Conservation (phyloP, 2,329 filamentous ascomycete species). For the Penicillium sp. region DNA sequence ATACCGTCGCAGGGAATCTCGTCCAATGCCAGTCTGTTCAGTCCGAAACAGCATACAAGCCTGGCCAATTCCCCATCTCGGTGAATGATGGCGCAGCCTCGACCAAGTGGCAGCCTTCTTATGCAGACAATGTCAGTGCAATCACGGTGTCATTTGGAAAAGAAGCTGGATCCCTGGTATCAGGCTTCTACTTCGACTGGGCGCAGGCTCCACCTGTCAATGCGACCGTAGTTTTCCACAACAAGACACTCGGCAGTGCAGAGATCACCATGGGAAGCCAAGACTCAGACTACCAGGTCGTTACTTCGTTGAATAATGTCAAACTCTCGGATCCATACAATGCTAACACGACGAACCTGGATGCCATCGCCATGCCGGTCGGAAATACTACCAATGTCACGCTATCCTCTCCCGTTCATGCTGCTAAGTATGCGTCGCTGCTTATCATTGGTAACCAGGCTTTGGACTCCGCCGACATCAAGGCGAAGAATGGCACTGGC, state of each 20-base stretch:
- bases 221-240: constrained; percentile 61
- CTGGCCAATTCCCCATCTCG: constrained; percentile 71
- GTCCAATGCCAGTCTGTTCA: constrained; percentile 65
- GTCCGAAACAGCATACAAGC: constrained; percentile 54
- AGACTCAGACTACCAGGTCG: constrained; percentile 22
- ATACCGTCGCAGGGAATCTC: constrained; percentile 64
- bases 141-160: constrained; percentile 61
- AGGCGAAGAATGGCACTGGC: constrained; percentile 44
- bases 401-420: constrained; percentile 36
- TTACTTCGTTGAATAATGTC: constrained; percentile 36
- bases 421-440: constrained; percentile 48
- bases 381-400: constrained; percentile 50
- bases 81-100: constrained; percentile 69
- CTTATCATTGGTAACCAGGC: constrained; percentile 50
- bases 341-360: constrained; percentile 32
- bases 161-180: constrained; percentile 33
- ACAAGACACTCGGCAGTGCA: constrained; percentile 42
- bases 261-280: constrained; percentile 13
- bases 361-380: constrained; percentile 40
- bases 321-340: constrained; percentile 45
- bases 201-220: constrained; percentile 58
- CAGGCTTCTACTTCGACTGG: constrained; percentile 64
- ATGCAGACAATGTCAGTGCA: constrained; percentile 55
- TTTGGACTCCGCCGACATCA: constrained; percentile 30
- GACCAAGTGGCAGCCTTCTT: constrained; percentile 68